phyloP scores from a whole-genome alignment of 164 flowering plant species.

The Berberis thunbergii region DNA sequence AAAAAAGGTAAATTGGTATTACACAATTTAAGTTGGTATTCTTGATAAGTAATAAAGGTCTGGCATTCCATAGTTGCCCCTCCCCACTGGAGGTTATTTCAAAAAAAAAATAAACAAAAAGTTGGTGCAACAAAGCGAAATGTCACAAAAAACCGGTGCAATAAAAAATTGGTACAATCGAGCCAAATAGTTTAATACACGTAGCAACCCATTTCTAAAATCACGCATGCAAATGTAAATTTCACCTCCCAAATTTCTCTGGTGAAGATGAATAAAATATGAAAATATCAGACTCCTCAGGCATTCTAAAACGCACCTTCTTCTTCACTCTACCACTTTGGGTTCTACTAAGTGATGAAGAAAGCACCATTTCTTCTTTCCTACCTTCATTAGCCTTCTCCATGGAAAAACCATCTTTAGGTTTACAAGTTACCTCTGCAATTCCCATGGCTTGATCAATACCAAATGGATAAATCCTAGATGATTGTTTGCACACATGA shows the following conservation, averaged over 20 bases:
- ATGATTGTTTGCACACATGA: conserved; percentile 13
- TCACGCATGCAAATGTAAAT: background rate
- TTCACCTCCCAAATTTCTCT: background rate
- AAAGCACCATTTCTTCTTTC: background rate
- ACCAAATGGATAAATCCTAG: conserved; percentile 13
- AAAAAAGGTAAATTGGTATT: too few relatives aligned
- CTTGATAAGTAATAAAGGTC: too few relatives aligned
- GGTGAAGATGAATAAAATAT: conserved; percentile 19
- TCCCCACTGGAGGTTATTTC: too few relatives aligned
- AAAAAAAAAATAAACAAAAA: too few relatives aligned
- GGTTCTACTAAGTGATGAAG: conserved; percentile 17
- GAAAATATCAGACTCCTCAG: conserved; percentile 29
- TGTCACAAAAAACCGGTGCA: too few relatives aligned
- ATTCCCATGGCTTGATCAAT: background rate
- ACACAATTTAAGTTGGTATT: too few relatives aligned
- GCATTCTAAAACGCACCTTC: conserved; percentile 33
- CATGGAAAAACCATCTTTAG: conserved; percentile 7
- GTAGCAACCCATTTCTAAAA: too few relatives aligned
- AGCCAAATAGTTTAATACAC: too few relatives aligned
- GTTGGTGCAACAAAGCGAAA: too few relatives aligned
- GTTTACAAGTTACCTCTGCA: background rate
- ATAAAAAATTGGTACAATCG: too few relatives aligned
- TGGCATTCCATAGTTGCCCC: too few relatives aligned
- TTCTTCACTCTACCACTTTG: conserved; percentile 25
- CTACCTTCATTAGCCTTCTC: conserved; percentile 5